These are phyloP conservation scores for Ensete ventricosum DNA, from an alignment of 176 grass and related monocot genomes.

Conservation along the genomic window DNA sequence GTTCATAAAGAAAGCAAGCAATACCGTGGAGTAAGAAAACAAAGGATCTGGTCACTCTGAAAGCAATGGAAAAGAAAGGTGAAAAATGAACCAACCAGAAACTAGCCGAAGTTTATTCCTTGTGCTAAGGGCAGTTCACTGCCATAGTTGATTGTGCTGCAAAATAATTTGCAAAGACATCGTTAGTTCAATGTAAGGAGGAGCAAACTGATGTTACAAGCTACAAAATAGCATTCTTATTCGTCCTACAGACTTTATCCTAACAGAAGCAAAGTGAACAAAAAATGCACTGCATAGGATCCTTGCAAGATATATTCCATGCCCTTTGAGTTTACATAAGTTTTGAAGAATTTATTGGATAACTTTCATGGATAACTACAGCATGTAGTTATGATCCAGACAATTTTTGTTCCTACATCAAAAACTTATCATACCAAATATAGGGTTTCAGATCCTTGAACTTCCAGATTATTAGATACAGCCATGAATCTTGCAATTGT, in stretches of 20 bases:
- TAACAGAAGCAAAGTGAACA: no score
- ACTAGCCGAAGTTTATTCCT: slow-evolving; percentile 84
- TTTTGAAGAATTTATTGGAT: no score
- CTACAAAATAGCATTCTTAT: no score
- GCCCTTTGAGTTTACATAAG: no score
- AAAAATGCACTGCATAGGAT: no score
- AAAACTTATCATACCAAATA: background rate
- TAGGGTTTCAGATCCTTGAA: background rate
- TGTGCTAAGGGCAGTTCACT: slow-evolving; percentile 91
- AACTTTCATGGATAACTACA: no score
- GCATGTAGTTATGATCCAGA: background rate
- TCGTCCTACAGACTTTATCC: no score
- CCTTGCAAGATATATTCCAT: no score
- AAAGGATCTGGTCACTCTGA: background rate
- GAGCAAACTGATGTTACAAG: background rate
- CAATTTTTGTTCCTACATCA: background rate
- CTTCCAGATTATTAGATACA: background rate
- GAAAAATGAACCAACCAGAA: background rate
- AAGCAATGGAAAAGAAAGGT: background rate
- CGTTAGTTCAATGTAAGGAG: background rate
- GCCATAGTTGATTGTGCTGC: slow-evolving; percentile 97
- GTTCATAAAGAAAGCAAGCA: background rate
- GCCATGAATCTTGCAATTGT: no score
- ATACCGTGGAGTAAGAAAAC: background rate
- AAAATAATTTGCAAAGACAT: slow-evolving; percentile 9